Evolutionary conservation across 805 yeast genomes (phyloP).

Genomic region (Monosporozyma solicola): DNA sequence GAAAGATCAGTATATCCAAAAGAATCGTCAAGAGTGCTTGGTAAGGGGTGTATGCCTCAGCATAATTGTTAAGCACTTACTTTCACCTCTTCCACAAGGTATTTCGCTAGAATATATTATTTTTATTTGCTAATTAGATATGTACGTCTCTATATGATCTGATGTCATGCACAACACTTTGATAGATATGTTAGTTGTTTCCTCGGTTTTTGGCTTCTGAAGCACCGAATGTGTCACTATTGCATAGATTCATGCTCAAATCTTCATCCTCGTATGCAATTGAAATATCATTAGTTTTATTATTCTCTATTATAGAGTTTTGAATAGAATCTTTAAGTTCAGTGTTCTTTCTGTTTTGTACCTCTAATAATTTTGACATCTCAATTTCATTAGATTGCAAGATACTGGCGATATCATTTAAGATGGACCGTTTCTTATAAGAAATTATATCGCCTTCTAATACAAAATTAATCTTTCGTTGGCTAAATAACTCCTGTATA

Average conservation of each 20-base stretch:
- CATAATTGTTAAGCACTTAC: background rate
- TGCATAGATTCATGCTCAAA: background rate
- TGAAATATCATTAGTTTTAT: background rate
- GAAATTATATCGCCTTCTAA: slow-evolving; percentile 10
- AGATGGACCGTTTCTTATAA: background rate
- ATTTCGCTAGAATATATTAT: background rate
- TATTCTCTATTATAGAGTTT: slow-evolving; percentile 1
- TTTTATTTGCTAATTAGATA: background rate
- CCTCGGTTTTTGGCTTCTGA: background rate
- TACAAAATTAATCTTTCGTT: slow-evolving; percentile 8
- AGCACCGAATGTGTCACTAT: background rate
- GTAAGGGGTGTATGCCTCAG: slow-evolving; percentile 9
- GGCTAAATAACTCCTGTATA: slow-evolving; percentile 10
- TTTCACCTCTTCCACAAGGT: background rate
- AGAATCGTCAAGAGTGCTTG: slow-evolving; percentile 25
- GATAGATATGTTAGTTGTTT: background rate
- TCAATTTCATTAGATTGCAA: slow-evolving; percentile 2
- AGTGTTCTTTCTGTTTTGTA: background rate
- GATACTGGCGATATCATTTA: slow-evolving; percentile 6
- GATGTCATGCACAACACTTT: background rate
- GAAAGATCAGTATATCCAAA: slow-evolving; percentile 28
- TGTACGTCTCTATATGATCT: background rate
- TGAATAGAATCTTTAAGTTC: slow-evolving; percentile 2
- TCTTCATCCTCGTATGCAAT: background rate
- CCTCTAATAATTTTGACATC: background rate